Base-by-base conservation (phyloP, 768 basidiomycete species). In the Hericium erinaceus region DNA sequence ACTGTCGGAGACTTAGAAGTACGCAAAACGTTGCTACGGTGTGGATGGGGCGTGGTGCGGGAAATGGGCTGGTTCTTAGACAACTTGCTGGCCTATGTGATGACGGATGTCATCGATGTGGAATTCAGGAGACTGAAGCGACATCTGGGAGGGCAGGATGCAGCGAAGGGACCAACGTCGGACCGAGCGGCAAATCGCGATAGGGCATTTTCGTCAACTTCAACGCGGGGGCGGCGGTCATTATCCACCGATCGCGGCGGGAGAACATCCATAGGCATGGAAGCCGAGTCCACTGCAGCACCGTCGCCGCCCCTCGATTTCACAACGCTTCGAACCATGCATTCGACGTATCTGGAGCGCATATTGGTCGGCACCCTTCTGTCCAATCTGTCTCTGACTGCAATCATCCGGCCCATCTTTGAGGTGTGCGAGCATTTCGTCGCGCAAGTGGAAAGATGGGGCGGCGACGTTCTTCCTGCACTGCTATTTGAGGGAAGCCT, bases 31-130 rank as follows among this genome's bases (percentile, higher is more conserved):
- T 76, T 92, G 18, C 73, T 91, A 57, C 77, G 92, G 58, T 85
- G 83, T 59, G 86, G 87, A 2, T 97, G 93, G 93, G 91, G 90
- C 1, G 80, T 87, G 33, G 86, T 93, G 8, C 74, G 91, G 65
- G 83, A 88, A 65, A 93, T 95, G 92, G 80, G 84, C 44, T 95
- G 92, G 91, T 95, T 94, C 67, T 74, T 95, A 57, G 92, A 94
- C 67, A 84, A 83, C 26, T 66, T 97, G 2, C 72, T 90, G 56
- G 84, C 83, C 10, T 95, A 97, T 68, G 81, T 92, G 59, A 90
- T 92, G 89, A 87, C 81, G 65, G 93, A 95, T 61, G 92, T 95
- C 9, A 78, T 94, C 38, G 92, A 94, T 59, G 80, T 84, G 15
- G 92, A 95, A 67, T 93, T 89, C 65, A 72, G 80, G 57, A 77